Conservation (phyloP, 2,329 filamentous ascomycete genomes). For the Alternaria longipes region DNA sequence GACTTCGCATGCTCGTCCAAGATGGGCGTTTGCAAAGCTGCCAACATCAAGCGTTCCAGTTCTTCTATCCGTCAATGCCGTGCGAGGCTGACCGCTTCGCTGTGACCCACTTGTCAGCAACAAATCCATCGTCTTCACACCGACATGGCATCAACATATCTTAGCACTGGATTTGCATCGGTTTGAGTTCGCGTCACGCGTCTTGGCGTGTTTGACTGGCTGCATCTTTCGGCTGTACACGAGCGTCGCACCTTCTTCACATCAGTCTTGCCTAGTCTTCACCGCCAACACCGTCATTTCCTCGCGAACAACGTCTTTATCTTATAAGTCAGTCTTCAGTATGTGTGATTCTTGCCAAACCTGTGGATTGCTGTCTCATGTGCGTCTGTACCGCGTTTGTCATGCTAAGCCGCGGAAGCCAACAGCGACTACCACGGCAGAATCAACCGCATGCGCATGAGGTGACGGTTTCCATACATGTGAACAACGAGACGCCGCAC, state of each 20-base stretch:
- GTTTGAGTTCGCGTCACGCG: not conserved
- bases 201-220: constrained; percentile 21
- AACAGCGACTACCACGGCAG: constrained; percentile 16
- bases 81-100: not conserved
- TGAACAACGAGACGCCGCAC: not conserved
- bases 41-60: not conserved
- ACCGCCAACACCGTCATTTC: not conserved
- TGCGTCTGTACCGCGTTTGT: constrained; percentile 13
- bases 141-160: not conserved
- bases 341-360: constrained; percentile 26
- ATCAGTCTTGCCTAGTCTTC: constrained; percentile 18
- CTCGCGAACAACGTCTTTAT: constrained; percentile 1
- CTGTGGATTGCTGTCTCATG: constrained; percentile 13
- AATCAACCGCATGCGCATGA: constrained; percentile 11
- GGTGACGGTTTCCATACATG: constrained; percentile 19
- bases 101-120: constrained; percentile 4
- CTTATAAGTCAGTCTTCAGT: constrained; percentile 7
- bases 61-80: not conserved
- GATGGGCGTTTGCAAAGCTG: not conserved
- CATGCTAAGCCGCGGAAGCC: constrained; percentile 30
- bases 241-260: constrained; percentile 20
- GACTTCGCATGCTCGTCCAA: not conserved
- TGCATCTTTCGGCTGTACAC: constrained; percentile 16
- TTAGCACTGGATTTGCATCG: not conserved
- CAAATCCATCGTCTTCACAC: not conserved